These are phyloP conservation scores for Fusarium nygamai DNA, from an alignment of 2,329 filamentous ascomycete genomes.

Conservation along the genomic window DNA sequence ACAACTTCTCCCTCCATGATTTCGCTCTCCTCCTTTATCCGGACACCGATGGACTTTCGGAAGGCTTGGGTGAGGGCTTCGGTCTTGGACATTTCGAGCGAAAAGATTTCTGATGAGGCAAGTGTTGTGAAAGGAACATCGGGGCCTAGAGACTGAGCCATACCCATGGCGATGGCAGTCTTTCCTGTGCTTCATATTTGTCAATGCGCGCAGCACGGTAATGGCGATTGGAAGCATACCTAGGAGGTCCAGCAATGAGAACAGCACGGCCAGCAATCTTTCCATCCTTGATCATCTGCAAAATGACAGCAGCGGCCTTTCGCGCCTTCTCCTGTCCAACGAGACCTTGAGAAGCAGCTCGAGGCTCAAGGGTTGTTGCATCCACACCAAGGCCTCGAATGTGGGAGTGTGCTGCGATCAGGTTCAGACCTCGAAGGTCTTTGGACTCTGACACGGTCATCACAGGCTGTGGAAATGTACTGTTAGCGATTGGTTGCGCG, in stretches of 20 bases:
- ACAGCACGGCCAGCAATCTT: conserved; percentile 97
- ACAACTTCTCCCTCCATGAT: conserved; percentile 99
- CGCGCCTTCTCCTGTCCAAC: conserved; percentile 97
- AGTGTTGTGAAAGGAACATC: conserved; percentile 98
- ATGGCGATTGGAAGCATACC: conserved; percentile 54
- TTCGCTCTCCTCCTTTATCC: conserved; percentile 98
- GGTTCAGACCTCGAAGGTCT: conserved; percentile 94
- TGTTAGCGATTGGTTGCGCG: conserved; percentile 28
- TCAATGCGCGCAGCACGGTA: conserved; percentile 26
- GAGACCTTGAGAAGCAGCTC: conserved; percentile 86
- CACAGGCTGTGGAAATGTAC: conserved; percentile 58
- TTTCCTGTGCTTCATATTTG: conserved; percentile 80
- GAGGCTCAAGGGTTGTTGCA: conserved; percentile 87
- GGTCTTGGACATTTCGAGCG: conserved; percentile 98
- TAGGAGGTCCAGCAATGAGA: conserved; percentile 92
- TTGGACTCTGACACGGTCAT: conserved; percentile 92
- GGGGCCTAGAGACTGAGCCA: conserved; percentile 93
- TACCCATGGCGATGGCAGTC: conserved; percentile 98
- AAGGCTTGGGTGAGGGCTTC: conserved; percentile 99
- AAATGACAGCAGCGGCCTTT: conserved; percentile 93
- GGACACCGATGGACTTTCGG: conserved; percentile 95
- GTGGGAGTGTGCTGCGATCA: conserved; percentile 98
- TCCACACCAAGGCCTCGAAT: conserved; percentile 96
- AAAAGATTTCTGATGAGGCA: conserved; percentile 97
- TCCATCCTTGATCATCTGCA: conserved; percentile 99